Conservation (phyloP, 225 moss, liverwort and hornwort genomes). For the Physcomitrium patens region DNA sequence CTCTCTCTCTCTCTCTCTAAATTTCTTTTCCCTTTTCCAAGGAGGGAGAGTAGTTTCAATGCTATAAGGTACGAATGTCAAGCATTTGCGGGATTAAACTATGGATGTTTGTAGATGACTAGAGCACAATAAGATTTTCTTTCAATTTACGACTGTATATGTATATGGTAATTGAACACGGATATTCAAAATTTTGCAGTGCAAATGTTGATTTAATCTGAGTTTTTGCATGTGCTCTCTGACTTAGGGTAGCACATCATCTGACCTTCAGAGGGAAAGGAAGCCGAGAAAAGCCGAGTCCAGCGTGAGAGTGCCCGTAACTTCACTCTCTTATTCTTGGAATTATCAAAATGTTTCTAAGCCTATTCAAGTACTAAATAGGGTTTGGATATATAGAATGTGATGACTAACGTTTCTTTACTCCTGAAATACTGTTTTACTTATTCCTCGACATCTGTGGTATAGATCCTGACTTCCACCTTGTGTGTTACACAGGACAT, state of each 20-base stretch:
- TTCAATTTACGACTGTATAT: not conserved
- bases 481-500: slow-evolving; percentile 34
- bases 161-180: not conserved
- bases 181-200: not conserved
- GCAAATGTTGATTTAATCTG: not conserved
- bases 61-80: not conserved
- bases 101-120: not conserved
- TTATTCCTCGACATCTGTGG: not conserved
- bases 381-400: not conserved
- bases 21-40: too few species aligned
- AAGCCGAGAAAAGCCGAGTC: slow-evolving; percentile 27
- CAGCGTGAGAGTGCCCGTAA: slow-evolving; percentile 33
- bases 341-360: not conserved
- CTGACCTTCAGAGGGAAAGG: slow-evolving; percentile 35
- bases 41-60: not conserved
- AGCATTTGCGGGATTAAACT: not conserved
- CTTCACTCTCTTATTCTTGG: not conserved
- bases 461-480: slow-evolving; percentile 5
- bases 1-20: too few species aligned
- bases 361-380: too few species aligned
- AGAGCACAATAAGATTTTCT: not conserved
- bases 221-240: not conserved
- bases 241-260: slow-evolving; percentile 36
- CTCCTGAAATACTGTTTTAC: not conserved
- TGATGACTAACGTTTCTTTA: not conserved